These are phyloP conservation scores for Saturnispora bothae DNA, from an alignment of 805 yeast species.

Conservation along the genomic window DNA sequence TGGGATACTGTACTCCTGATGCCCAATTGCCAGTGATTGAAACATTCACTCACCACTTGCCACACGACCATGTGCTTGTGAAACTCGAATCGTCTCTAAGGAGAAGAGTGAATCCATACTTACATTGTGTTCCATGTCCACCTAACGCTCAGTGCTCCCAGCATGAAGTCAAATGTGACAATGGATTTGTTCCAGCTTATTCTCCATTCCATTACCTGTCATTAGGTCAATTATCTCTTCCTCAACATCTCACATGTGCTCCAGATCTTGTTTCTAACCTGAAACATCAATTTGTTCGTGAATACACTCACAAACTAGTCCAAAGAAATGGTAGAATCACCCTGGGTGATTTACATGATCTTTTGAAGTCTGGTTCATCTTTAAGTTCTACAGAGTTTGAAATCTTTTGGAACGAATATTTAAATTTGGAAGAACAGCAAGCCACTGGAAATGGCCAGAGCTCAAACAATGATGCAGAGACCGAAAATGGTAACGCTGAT, in stretches of 20 bases:
- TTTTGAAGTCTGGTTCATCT: slow-evolving; percentile 45
- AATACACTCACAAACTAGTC: slow-evolving; percentile 50
- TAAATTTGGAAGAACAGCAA: slow-evolving; percentile 19
- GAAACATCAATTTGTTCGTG: slow-evolving; percentile 58
- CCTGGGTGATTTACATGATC: slow-evolving; percentile 62
- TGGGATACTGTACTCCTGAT: not conserved
- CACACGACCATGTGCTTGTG: slow-evolving; percentile 20
- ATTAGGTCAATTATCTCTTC: slow-evolving; percentile 13
- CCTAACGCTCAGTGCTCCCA: slow-evolving; percentile 64
- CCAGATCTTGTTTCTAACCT: slow-evolving; percentile 34
- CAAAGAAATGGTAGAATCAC: slow-evolving; percentile 41
- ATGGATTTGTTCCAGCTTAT: slow-evolving; percentile 43
- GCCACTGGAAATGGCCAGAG: not conserved
- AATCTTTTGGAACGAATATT: slow-evolving; percentile 62
- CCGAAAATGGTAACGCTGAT: no score
- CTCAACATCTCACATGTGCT: slow-evolving; percentile 1
- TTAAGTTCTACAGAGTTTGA: slow-evolving; percentile 57
- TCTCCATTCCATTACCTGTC: slow-evolving; percentile 50
- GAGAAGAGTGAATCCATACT: slow-evolving; percentile 32
- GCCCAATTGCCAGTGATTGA: not conserved
- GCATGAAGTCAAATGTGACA: slow-evolving; percentile 56
- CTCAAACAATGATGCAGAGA: no score
- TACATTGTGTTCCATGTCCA: slow-evolving; percentile 68
- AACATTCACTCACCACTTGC: not conserved
- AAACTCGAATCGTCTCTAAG: slow-evolving; percentile 31